Percentiles rank a stretch among this genome's conserved stretches.
These are phyloP conservation scores for Sabuloglossum arenarium DNA, from an alignment of 495 filamentous ascomycete genomes.

Conservation along the genomic window DNA sequence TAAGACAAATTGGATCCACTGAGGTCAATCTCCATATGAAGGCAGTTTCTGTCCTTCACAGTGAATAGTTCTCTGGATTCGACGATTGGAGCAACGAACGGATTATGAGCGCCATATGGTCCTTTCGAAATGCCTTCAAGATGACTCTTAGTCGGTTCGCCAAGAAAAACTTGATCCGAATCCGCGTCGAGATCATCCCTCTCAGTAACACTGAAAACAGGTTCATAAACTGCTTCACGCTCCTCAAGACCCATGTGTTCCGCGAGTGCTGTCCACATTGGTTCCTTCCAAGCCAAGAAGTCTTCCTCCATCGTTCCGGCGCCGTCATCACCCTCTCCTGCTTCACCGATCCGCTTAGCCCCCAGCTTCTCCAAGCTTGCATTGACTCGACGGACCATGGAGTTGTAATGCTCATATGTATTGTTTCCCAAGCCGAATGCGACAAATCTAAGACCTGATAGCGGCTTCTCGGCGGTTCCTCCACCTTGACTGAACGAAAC, in stretches of 20 bases:
- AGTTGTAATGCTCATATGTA: slow-evolving; percentile 99
- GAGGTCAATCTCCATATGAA: slow-evolving; percentile 94
- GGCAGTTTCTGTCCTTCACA: slow-evolving; percentile 80
- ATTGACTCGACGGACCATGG: slow-evolving; percentile 86
- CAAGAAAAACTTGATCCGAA: slow-evolving; percentile 77
- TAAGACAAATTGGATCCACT: slow-evolving; percentile 71
- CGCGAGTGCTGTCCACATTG: slow-evolving; percentile 81
- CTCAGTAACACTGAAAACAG: slow-evolving; percentile 68
- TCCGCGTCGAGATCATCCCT: slow-evolving; percentile 52
- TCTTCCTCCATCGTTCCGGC: slow-evolving; percentile 99
- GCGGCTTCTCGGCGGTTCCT: slow-evolving; percentile 41
- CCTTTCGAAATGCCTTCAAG: slow-evolving; percentile 70
- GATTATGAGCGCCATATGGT: slow-evolving; percentile 91
- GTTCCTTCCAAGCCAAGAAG: slow-evolving; percentile 97
- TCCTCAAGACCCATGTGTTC: slow-evolving; percentile 77
- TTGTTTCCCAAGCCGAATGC: slow-evolving; percentile 95
- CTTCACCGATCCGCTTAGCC: slow-evolving; percentile 60
- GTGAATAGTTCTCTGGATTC: slow-evolving; percentile 82
- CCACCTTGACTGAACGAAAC: slow-evolving; percentile 56
- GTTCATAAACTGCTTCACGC: slow-evolving; percentile 90
- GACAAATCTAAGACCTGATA: slow-evolving; percentile 77
- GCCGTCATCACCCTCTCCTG: slow-evolving; percentile 93
- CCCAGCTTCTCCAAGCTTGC: slow-evolving; percentile 60
- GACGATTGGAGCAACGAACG: slow-evolving; percentile 83
- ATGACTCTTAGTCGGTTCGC: slow-evolving; percentile 92